Percentiles rank a stretch among this genome's conserved stretches.
These are phyloP conservation scores for Paspalum vaginatum DNA, from an alignment of 176 grass and related monocot genomes.

Conservation along the genomic window DNA sequence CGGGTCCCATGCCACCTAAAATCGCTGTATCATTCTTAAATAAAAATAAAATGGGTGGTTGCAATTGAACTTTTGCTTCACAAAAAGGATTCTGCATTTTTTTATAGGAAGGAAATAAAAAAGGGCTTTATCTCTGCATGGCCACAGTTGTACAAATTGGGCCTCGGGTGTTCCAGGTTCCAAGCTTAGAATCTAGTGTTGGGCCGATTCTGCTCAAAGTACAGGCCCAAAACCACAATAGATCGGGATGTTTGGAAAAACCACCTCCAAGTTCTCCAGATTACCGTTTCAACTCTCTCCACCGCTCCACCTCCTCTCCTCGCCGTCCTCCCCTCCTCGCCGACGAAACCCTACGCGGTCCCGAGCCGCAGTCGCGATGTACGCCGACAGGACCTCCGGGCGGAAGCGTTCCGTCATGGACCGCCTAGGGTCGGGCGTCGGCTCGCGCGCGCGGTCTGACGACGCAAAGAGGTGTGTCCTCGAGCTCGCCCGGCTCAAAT, in stretches of 20 bases:
- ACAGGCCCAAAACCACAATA: background rate
- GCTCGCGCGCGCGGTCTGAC: constrained; percentile 24
- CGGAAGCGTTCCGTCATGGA: constrained; percentile 70
- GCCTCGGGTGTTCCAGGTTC: background rate
- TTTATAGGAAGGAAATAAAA: background rate
- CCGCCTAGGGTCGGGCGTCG: constrained; percentile 46
- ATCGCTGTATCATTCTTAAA: background rate
- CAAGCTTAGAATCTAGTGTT: background rate
- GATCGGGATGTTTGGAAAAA: background rate
- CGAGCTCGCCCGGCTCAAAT: constrained; percentile 6
- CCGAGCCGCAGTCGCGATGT: constrained; percentile 35
- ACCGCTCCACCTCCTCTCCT: background rate
- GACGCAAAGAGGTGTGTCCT: constrained; percentile 53
- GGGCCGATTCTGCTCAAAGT: background rate
- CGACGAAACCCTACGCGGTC: constrained; percentile 51
- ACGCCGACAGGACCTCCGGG: constrained; percentile 51
- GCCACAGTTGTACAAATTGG: background rate
- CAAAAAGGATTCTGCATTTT: background rate
- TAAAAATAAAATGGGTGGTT: background rate
- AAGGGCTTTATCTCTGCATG: background rate
- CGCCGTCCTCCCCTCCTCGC: constrained; percentile 13
- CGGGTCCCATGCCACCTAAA: background rate
- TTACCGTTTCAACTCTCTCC: constrained; percentile 22
- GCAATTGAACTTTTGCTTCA: background rate
- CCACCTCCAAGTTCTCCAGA: background rate